Base-by-base conservation (phyloP, 2,329 filamentous ascomycete species). In the Geosmithia flava region DNA sequence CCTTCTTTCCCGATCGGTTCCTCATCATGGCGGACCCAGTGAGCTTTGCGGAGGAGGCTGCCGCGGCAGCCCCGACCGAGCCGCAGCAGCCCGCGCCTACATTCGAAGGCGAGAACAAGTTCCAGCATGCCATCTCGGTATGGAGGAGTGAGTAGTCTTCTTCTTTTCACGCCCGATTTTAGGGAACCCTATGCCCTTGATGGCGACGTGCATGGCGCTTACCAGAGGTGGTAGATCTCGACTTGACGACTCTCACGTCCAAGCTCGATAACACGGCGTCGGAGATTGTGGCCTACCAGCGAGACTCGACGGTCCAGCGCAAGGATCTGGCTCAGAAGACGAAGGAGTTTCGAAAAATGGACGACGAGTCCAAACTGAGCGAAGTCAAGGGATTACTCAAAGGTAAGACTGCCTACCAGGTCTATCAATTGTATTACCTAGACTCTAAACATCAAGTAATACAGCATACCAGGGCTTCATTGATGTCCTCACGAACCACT, bases 241-340 rank as follows among this genome's bases (percentile, higher is more conserved):
- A 96, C 63, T 75, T 98, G 50, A 85, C 87, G 45, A 81, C 78
- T 20, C 79, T 97, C 54, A 80, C 95, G 52, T 84, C 88, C 30
- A 86, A 78, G 54, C 82, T 98, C 53, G 93, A 98, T 66, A 85
- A 83, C 51, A 91, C 89, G 3, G 93, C 93, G n/a, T 91, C 90
- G 11, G 93, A 97, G 58, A 88, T 98, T 52, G 88, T 97, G 47
- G 73, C 85, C 45, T 89, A 95, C 62, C 94, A 98, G 62, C 80
- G 90, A 57, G 93, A 97, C 65, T 87, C 91, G n/a, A 85, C 95
- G 4, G 83, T 96, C 1, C 91, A 98, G 63, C 79, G 93, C 47
- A 98, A 98, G 62, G 94, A 98, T 52, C 73, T 98, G 19, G 93
- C 94, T n/a, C 90, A 96, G 62, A 97, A 96, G 74, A 98, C 93